These are phyloP conservation scores for Trypanosoma grayi DNA, from an alignment of 208 protist species.

Conservation along the genomic window DNA sequence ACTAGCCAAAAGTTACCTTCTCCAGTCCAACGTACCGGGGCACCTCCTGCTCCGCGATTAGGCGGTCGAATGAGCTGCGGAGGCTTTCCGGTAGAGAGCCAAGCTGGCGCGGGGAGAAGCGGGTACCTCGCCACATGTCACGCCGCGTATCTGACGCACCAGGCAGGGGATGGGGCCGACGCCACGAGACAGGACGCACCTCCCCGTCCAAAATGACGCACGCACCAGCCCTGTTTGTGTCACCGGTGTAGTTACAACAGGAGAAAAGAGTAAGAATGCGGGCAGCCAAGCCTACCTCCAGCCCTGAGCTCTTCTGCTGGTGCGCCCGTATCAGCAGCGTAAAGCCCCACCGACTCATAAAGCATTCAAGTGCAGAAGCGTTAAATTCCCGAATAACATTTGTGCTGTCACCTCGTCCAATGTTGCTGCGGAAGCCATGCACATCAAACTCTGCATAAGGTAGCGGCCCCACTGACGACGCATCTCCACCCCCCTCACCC, in stretches of 20 bases:
- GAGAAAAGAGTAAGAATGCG: slow-evolving; percentile 47
- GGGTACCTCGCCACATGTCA: too few species aligned
- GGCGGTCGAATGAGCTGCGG: not conserved
- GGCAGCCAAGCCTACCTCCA: slow-evolving; percentile 21
- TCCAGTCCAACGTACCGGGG: slow-evolving; percentile 2
- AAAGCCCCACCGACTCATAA: slow-evolving; percentile 58
- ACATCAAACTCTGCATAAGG: slow-evolving; percentile 10
- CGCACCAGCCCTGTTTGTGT: slow-evolving; percentile 34
- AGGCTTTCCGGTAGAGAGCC: not conserved
- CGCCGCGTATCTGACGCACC: not conserved
- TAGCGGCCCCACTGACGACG: not conserved
- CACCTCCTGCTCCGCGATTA: not conserved
- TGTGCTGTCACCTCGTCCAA: slow-evolving; percentile 17
- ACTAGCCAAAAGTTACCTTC: not conserved
- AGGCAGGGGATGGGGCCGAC: not conserved
- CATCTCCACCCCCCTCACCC: not conserved
- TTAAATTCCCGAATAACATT: slow-evolving; percentile 56
- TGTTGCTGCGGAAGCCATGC: slow-evolving; percentile 43
- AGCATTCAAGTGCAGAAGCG: slow-evolving; percentile 34
- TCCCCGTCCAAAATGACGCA: slow-evolving; percentile 28
- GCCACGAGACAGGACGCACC: slow-evolving; percentile 41
- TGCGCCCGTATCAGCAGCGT: slow-evolving; percentile 53
- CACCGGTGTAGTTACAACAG: slow-evolving; percentile 30
- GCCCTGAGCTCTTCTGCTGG: slow-evolving; percentile 27
- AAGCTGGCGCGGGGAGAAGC: too few species aligned